These are phyloP conservation scores for Zygosaccharomyces rouxii DNA, from an alignment of 805 yeast genomes.

Conservation along the genomic window DNA sequence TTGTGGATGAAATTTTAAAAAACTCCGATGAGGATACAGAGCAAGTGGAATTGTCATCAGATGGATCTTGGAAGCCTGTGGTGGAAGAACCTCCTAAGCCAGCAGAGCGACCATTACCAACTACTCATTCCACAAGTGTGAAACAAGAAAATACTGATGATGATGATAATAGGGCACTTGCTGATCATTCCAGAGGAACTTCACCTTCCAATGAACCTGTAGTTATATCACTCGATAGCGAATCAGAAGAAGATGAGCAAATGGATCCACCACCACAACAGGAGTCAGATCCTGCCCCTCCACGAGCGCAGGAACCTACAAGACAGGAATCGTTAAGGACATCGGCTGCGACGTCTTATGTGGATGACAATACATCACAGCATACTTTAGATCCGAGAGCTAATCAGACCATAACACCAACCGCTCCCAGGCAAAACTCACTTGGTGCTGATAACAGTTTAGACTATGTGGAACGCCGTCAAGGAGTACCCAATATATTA, in stretches of 20 bases:
- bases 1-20: slow-evolving; percentile 56
- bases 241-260: slow-evolving; percentile 39
- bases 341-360: background rate
- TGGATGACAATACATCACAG: slow-evolving; percentile 7
- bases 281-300: background rate
- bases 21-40: slow-evolving; percentile 54
- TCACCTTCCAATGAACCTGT: slow-evolving; percentile 33
- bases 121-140: slow-evolving; percentile 8
- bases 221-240: slow-evolving; percentile 49
- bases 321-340: background rate
- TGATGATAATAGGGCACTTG: slow-evolving; percentile 15
- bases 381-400: slow-evolving; percentile 23
- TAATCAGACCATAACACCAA: slow-evolving; percentile 9
- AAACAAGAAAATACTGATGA: slow-evolving; percentile 23
- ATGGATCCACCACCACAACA: slow-evolving; percentile 1
- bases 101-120: slow-evolving; percentile 6
- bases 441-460: slow-evolving; percentile 14
- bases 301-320: background rate
- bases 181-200: slow-evolving; percentile 4
- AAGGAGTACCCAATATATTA: slow-evolving; percentile 20
- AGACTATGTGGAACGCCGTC: slow-evolving; percentile 12
- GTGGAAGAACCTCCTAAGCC: slow-evolving; percentile 22
- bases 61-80: slow-evolving; percentile 67
- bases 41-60: slow-evolving; percentile 58
- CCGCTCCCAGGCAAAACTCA: slow-evolving; percentile 4